phyloP scores from a whole-genome alignment of 345 rosid species.

The Euphorbia peplus region DNA sequence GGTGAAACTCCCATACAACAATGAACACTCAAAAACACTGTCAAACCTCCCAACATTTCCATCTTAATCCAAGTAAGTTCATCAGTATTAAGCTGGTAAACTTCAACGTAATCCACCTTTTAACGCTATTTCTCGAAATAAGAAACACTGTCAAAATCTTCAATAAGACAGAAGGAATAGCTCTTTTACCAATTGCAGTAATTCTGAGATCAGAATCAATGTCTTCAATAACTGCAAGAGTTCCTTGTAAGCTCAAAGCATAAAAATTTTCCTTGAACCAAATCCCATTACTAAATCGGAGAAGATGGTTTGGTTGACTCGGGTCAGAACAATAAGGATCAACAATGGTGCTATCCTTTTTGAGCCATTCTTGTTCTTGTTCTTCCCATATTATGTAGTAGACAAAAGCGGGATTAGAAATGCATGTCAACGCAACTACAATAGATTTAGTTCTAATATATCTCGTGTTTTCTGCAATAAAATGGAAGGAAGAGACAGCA shows the following conservation, averaged over 20 bases:
- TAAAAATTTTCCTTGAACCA: slow-evolving; percentile 29
- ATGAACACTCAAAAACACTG: slow-evolving; percentile 26
- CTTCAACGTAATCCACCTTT: slow-evolving; percentile 30
- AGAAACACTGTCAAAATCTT: slow-evolving; percentile 28
- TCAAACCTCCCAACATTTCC: slow-evolving; percentile 14
- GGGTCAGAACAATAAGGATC: slow-evolving; percentile 23
- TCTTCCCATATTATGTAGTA: neutral
- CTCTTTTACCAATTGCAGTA: slow-evolving; percentile 22
- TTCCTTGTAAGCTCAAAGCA: slow-evolving; percentile 33
- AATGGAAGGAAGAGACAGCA: neutral
- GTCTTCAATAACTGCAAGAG: slow-evolving; percentile 20
- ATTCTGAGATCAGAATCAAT: slow-evolving; percentile 7
- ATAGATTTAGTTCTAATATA: neutral
- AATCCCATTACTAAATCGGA: slow-evolving; percentile 32
- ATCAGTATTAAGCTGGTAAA: slow-evolving; percentile 16
- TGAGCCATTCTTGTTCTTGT: slow-evolving; percentile 14
- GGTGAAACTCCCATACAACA: slow-evolving; percentile 26
- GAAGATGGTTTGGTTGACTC: neutral
- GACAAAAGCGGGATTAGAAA: slow-evolving; percentile 21
- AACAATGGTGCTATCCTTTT: slow-evolving; percentile 16
- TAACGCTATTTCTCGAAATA: slow-evolving; percentile 10
- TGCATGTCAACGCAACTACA: slow-evolving; percentile 29
- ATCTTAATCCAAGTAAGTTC: slow-evolving; percentile 20
- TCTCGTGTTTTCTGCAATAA: neutral
- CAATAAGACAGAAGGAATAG: slow-evolving; percentile 11